These are phyloP conservation scores for Tremellales sp. DNA, from an alignment of 1,284 basidiomycete species.

Conservation along the genomic window DNA sequence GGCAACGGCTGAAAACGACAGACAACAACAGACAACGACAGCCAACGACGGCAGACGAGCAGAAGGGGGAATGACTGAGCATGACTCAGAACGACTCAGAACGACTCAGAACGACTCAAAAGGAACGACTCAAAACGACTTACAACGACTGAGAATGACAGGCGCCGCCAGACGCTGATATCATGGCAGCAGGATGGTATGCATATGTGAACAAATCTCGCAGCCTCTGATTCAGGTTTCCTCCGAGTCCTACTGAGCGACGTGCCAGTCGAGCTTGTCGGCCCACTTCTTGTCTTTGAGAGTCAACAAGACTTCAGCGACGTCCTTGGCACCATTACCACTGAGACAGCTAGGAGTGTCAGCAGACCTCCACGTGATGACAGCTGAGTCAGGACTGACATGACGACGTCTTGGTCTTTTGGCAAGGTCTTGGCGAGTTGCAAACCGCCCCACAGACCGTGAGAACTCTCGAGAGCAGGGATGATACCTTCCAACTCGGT, in stretches of 20 bases:
- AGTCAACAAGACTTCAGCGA: constrained; percentile 43
- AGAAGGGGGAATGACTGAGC: too few species aligned
- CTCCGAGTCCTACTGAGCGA: constrained; percentile 28
- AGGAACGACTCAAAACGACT: too few species aligned
- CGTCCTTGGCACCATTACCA: constrained; percentile 47
- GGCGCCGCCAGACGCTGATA: too few species aligned
- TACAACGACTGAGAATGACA: too few species aligned
- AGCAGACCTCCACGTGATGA: not conserved
- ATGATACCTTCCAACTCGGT: constrained; percentile 97
- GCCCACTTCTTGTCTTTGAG: constrained; percentile 66
- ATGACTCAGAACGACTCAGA: too few species aligned
- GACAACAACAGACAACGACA: too few species aligned
- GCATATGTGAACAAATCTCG: too few species aligned
- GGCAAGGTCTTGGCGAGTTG: constrained; percentile 77
- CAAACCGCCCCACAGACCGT: constrained; percentile 91
- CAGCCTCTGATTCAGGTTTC: too few species aligned
- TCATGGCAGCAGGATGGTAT: too few species aligned
- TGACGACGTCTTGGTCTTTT: constrained; percentile 81
- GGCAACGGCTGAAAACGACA: too few species aligned
- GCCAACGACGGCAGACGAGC: too few species aligned
- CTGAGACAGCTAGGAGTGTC: constrained; percentile 28
- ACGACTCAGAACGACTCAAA: too few species aligned
- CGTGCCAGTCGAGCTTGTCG: constrained; percentile 81
- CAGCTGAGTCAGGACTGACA: constrained; percentile 58
- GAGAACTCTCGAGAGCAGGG: constrained; percentile 90